These are phyloP conservation scores for Pythium phragmiticola DNA, from an alignment of 352 stramenopile species.

Conservation along the genomic window DNA sequence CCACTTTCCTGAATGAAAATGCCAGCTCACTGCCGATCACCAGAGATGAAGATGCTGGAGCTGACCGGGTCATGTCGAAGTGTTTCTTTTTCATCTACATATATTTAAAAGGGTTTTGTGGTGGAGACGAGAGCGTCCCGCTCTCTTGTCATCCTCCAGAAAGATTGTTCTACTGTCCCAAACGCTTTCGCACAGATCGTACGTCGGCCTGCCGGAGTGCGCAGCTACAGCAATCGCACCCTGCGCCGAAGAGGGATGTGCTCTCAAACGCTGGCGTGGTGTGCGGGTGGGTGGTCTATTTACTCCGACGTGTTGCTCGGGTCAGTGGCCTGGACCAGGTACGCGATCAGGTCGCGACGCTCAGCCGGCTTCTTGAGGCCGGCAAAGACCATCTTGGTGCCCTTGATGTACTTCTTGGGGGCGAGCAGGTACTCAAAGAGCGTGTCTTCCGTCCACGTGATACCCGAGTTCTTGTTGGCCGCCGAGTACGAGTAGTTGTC, in stretches of 20 bases:
- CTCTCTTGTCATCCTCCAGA: background rate
- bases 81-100: constrained; percentile 29
- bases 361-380: constrained; percentile 98
- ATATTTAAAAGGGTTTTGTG: constrained; percentile 24
- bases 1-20: background rate
- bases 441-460: constrained; percentile 96
- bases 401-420: constrained; percentile 99
- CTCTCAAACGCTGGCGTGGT: background rate
- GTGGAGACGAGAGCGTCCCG: background rate
- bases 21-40: background rate
- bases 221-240: background rate
- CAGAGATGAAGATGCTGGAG: background rate
- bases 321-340: constrained; percentile 91
- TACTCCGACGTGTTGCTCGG: constrained; percentile 44
- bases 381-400: constrained; percentile 99
- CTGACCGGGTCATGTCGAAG: background rate
- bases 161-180: background rate
- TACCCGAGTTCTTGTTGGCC: constrained; percentile 98
- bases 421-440: constrained; percentile 99
- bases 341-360: constrained; percentile 98
- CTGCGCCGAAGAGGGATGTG: background rate
- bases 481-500: constrained; percentile 98
- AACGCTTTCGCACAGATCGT: background rate
- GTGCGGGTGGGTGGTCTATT: constrained; percentile 15
- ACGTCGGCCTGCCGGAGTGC: too few relatives aligned